Evolutionary conservation across 169 alveolate genomes (phyloP).

Genomic region (Cryptosporidium ubiquitum): DNA sequence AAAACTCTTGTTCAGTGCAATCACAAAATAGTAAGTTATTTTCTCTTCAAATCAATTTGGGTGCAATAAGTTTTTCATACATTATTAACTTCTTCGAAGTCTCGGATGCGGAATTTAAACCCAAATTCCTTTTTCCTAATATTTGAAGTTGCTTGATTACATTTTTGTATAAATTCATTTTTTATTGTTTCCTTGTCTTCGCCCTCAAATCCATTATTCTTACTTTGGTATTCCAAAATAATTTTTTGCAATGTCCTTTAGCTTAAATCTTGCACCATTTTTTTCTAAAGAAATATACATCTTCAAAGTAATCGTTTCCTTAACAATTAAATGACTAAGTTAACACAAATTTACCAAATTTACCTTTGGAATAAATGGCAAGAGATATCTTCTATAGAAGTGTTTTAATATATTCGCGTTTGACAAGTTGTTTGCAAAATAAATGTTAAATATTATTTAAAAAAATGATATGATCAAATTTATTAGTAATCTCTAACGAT

Average conservation of each 20-base stretch:
- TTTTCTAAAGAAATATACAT: not conserved
- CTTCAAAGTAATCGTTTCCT: not conserved
- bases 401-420: not conserved
- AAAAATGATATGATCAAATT: not conserved
- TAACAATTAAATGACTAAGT: not conserved
- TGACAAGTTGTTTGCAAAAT: not conserved
- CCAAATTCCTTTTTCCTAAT: not conserved
- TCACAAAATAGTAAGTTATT: slow-evolving; percentile 77
- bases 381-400: not conserved
- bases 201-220: not conserved
- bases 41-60: slow-evolving; percentile 79
- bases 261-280: not conserved
- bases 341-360: not conserved
- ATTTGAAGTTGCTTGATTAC: not conserved
- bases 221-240: not conserved
- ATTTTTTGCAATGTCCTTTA: not conserved
- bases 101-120: slow-evolving; percentile 75
- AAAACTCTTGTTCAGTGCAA: slow-evolving; percentile 69
- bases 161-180: not conserved
- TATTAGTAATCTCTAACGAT: not conserved
- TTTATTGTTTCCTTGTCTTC: not conserved
- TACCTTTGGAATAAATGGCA: not conserved
- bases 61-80: slow-evolving; percentile 72
- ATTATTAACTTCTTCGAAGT: slow-evolving; percentile 75
- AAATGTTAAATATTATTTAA: not conserved